Conservation (phyloP, 2,329 filamentous ascomycete species). For the Sarocladium kiliense region DNA sequence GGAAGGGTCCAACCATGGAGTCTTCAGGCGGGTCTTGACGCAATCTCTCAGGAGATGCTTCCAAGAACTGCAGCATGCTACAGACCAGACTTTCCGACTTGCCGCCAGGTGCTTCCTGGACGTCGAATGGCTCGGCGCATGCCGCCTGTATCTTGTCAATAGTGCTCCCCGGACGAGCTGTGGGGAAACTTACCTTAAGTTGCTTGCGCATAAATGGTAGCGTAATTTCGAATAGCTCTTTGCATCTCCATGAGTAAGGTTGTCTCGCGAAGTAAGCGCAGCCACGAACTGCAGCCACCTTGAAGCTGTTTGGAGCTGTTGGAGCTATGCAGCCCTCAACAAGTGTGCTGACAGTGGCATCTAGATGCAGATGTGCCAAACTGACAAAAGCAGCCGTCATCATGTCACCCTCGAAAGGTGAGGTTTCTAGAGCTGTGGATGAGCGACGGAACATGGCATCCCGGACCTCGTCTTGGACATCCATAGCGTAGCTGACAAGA, state of each 20-base stretch:
- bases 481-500: conserved; percentile 61
- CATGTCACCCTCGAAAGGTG: conserved; percentile 55
- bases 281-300: conserved; percentile 56
- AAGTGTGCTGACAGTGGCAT: conserved; percentile 52
- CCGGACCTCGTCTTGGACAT: conserved; percentile 63
- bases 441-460: conserved; percentile 59
- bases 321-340: conserved; percentile 51
- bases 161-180: background rate
- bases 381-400: conserved; percentile 64
- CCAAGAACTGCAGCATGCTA: conserved; percentile 51
- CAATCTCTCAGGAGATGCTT: conserved; percentile 38
- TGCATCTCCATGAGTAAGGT: conserved; percentile 42
- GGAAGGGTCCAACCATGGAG: conserved; percentile 32
- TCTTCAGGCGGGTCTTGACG: conserved; percentile 22
- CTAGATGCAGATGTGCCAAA: conserved; percentile 56
- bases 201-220: conserved; percentile 53
- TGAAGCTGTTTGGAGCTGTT: conserved; percentile 54
- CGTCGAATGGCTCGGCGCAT: conserved; percentile 7
- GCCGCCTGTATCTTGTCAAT: background rate
- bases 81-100: conserved; percentile 18
- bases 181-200: conserved; percentile 41
- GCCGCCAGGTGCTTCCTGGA: conserved; percentile 3
- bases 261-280: conserved; percentile 58
- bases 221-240: conserved; percentile 49
- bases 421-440: conserved; percentile 39